Percentiles rank a stretch among this genome's conserved stretches.
Conservation (phyloP, 805 yeast species). For the Candida railenensis region DNA sequence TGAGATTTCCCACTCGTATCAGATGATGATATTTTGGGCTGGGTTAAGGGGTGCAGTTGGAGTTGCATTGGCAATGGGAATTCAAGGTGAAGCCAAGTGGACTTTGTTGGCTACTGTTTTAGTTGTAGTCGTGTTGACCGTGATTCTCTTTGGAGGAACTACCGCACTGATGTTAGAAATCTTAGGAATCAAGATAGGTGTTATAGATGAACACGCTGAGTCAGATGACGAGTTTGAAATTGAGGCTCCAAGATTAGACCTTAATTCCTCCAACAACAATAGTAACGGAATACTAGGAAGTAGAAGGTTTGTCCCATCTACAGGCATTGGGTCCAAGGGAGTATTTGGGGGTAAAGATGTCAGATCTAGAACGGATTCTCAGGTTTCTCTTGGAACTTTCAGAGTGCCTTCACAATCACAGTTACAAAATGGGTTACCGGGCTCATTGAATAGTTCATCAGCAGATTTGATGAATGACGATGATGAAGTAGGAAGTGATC, state of each 20-base stretch:
- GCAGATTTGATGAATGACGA: constrained; percentile 22
- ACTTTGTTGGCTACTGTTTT: constrained; percentile 90
- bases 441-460: constrained; percentile 15
- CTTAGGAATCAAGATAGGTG: constrained; percentile 88
- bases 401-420: constrained; percentile 6
- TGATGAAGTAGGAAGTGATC: constrained; percentile 29
- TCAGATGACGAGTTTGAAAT: constrained; percentile 96
- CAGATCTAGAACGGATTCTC: constrained; percentile 31
- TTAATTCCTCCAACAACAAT: constrained; percentile 7
- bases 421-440: neutral
- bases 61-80: constrained; percentile 96
- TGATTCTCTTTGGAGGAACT: constrained; percentile 95
- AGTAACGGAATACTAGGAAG: constrained; percentile 17
- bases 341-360: constrained; percentile 15
- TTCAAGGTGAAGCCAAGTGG: constrained; percentile 90
- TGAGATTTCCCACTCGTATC: constrained; percentile 92
- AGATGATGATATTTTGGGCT: constrained; percentile 99
- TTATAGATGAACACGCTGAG: constrained; percentile 67
- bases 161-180: constrained; percentile 98
- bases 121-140: constrained; percentile 95
- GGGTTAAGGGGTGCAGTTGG: constrained; percentile 99
- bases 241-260: constrained; percentile 56
- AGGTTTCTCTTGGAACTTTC: constrained; percentile 18
- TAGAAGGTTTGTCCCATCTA: constrained; percentile 19
- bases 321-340: constrained; percentile 9